Evolutionary conservation across 2,329 filamentous ascomycete genomes (phyloP).

Genomic region (Xylariales sp.): DNA sequence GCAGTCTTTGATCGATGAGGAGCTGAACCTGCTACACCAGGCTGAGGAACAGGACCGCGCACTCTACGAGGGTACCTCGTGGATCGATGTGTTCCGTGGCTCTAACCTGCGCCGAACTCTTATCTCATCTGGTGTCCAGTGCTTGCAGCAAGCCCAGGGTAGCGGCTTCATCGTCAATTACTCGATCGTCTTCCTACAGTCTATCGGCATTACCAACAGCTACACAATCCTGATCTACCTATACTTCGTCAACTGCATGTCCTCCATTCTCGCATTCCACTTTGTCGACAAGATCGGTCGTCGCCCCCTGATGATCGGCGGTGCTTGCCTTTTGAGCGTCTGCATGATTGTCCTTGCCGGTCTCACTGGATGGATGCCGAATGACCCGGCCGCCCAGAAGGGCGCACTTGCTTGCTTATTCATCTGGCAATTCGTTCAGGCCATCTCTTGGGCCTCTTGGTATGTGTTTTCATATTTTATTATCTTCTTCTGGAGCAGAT

Average conservation of each 20-base stretch:
- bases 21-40: constrained; percentile 10
- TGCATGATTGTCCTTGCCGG: constrained; percentile 10
- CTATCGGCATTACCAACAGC: constrained; percentile 12
- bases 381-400: constrained; percentile 6
- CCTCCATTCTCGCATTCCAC: constrained; percentile 10
- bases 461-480: neutral
- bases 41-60: constrained; percentile 11
- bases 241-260: constrained; percentile 9
- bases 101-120: constrained; percentile 14
- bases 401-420: constrained; percentile 11
- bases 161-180: constrained; percentile 14
- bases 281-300: constrained; percentile 10
- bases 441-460: constrained; percentile 12
- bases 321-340: constrained; percentile 5
- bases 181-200: constrained; percentile 17
- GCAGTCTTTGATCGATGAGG: constrained; percentile 8
- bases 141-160: constrained; percentile 16
- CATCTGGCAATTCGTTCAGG: constrained; percentile 12
- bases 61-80: constrained; percentile 10
- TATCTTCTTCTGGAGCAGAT: neutral
- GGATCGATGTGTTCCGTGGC: constrained; percentile 12
- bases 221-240: constrained; percentile 13
- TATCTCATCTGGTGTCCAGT: constrained; percentile 12
- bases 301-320: constrained; percentile 9
- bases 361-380: constrained; percentile 7